These are phyloP conservation scores for Tremella yokohamensis DNA, from an alignment of 768 basidiomycete species.

Conservation along the genomic window DNA sequence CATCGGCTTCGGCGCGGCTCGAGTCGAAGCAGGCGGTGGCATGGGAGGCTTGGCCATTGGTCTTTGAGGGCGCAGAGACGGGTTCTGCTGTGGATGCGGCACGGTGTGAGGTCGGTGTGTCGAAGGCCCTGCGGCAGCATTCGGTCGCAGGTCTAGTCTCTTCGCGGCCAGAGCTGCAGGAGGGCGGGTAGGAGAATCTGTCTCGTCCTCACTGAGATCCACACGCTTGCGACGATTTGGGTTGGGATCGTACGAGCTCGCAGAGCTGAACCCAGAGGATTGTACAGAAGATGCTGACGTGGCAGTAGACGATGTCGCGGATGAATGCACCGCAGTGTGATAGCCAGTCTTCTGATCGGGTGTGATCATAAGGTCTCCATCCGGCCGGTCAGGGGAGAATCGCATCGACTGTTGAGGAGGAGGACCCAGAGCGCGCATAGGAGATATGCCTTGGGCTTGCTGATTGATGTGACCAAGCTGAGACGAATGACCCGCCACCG, in stretches of 20 bases:
- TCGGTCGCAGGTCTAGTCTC: slow-evolving; percentile 6
- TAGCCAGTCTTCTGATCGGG: slow-evolving; percentile 30
- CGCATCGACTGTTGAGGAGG: slow-evolving; percentile 25
- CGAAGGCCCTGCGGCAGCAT: background rate
- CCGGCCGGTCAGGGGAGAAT: slow-evolving; percentile 22
- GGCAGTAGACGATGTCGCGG: slow-evolving; percentile 30
- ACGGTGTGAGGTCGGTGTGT: background rate
- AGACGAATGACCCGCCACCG: background rate
- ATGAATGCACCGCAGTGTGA: slow-evolving; percentile 22
- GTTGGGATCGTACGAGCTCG: background rate
- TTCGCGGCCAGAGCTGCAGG: slow-evolving; percentile 20
- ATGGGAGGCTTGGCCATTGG: slow-evolving; percentile 15
- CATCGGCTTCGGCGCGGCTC: slow-evolving; percentile 40
- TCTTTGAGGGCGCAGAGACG: slow-evolving; percentile 7
- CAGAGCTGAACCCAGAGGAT: slow-evolving; percentile 5
- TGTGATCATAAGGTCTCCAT: slow-evolving; percentile 29
- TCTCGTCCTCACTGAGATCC: slow-evolving; percentile 33
- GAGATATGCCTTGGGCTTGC: slow-evolving; percentile 38
- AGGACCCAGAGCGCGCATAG: slow-evolving; percentile 40
- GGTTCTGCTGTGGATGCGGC: background rate
- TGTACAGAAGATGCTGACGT: slow-evolving; percentile 19
- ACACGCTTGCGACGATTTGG: background rate
- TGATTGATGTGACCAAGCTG: slow-evolving; percentile 8
- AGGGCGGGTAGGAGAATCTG: slow-evolving; percentile 37
- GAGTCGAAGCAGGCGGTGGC: slow-evolving; percentile 19